Conservation (phyloP, 116 monocot genomes). For the Thalassia testudinum region DNA sequence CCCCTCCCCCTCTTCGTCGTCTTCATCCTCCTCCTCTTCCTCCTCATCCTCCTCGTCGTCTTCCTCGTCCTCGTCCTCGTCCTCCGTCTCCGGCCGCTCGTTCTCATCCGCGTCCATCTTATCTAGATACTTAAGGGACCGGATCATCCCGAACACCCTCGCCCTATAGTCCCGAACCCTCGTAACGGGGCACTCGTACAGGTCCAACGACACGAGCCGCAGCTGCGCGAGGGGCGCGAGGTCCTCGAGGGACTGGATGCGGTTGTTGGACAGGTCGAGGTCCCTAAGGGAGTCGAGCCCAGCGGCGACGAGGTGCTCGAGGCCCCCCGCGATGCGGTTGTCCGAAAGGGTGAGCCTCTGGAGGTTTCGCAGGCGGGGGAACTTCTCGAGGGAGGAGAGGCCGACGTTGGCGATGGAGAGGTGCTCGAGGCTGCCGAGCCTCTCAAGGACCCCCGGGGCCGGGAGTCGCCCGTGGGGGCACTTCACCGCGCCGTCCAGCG, state of each 20-base stretch:
- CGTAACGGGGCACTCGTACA: no score
- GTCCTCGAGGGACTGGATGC: constrained; percentile 77
- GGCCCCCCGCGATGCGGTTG: no score
- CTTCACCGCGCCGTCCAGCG: constrained; percentile 82
- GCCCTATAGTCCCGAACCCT: constrained; percentile 69
- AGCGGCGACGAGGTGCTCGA: constrained; percentile 71
- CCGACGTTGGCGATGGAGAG: constrained; percentile 90
- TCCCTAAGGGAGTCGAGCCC: constrained; percentile 77
- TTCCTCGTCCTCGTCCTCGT: constrained; percentile 77
- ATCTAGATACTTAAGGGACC: constrained; percentile 68
- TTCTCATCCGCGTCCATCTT: constrained; percentile 93
- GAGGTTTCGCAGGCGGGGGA: constrained; percentile 61
- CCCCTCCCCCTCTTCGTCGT: constrained; percentile 69
- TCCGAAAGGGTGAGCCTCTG: constrained; percentile 78
- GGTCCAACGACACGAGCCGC: constrained; percentile 60
- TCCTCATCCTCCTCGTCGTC: no score
- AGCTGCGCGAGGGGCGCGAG: constrained; percentile 59
- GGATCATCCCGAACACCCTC: constrained; percentile 68
- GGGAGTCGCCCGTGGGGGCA: constrained; percentile 72
- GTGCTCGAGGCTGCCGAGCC: constrained; percentile 52
- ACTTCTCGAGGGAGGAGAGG: constrained; percentile 71
- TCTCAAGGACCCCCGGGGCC: constrained; percentile 53
- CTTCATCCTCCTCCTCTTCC: no score
- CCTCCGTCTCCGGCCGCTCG: constrained; percentile 81
- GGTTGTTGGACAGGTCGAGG: constrained; percentile 85